Conservation (phyloP, 768 basidiomycete genomes). For the Austroboletus eburneus region DNA sequence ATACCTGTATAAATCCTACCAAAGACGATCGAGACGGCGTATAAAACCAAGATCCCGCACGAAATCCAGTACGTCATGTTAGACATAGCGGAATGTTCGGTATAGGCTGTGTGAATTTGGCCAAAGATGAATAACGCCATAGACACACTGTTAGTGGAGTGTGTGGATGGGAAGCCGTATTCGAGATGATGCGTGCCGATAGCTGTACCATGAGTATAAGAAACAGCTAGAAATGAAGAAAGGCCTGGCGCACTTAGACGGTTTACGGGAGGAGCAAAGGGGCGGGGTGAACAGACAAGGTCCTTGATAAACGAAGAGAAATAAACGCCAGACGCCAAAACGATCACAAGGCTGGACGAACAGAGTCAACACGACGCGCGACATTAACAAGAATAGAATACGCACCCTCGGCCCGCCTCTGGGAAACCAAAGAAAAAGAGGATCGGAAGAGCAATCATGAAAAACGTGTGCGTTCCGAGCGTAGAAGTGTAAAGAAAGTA, state of each 20-base stretch:
- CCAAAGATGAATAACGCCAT: slow-evolving; percentile 79
- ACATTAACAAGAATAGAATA: too few species aligned
- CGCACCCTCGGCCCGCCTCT: slow-evolving; percentile 31
- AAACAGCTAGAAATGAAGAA: too few species aligned
- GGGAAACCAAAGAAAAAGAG: slow-evolving; percentile 86
- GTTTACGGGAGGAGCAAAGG: slow-evolving; percentile 87
- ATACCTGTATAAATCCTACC: slow-evolving; percentile 84
- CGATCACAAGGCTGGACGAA: slow-evolving; percentile 52
- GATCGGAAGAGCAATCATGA: slow-evolving; percentile 83
- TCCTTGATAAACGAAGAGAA: slow-evolving; percentile 87
- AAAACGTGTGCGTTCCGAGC: slow-evolving; percentile 86
- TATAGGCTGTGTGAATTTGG: slow-evolving; percentile 50
- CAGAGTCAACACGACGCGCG: not conserved
- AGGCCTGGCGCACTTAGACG: slow-evolving; percentile 63
- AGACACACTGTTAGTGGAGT: slow-evolving; percentile 87
- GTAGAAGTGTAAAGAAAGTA: slow-evolving; percentile 84
- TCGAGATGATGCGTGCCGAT: slow-evolving; percentile 81
- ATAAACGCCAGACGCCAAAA: slow-evolving; percentile 80
- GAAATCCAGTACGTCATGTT: slow-evolving; percentile 39
- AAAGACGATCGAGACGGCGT: slow-evolving; percentile 69
- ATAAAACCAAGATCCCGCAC: slow-evolving; percentile 46
- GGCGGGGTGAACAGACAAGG: slow-evolving; percentile 83
- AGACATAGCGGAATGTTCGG: slow-evolving; percentile 39
- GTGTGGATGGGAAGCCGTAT: slow-evolving; percentile 95
- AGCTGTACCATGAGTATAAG: too few species aligned